These are phyloP conservation scores for Phialophora macrospora DNA, from an alignment of 2,329 filamentous ascomycete species.

Conservation along the genomic window DNA sequence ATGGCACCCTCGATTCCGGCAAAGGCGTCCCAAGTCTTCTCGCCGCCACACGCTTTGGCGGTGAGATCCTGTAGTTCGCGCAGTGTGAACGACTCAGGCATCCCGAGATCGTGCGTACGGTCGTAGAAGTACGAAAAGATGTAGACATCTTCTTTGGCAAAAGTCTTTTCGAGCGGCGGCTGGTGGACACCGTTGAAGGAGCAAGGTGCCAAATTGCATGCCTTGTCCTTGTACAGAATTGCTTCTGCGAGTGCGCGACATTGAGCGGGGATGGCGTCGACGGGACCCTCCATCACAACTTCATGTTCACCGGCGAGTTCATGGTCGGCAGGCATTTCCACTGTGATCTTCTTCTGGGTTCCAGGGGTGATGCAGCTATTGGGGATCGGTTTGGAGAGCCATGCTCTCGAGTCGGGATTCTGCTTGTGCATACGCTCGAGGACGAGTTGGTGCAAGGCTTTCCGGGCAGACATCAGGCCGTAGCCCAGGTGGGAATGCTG, in stretches of 20 bases:
- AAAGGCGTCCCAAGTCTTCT: slow-evolving; percentile 80
- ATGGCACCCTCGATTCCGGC: slow-evolving; percentile 75
- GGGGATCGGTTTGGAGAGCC: slow-evolving; percentile 71
- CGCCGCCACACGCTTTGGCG: slow-evolving; percentile 80
- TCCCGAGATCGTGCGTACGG: slow-evolving; percentile 88
- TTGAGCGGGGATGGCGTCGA: slow-evolving; percentile 75
- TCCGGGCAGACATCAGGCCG: slow-evolving; percentile 91
- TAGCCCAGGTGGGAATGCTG: slow-evolving; percentile 98
- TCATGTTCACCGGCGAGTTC: slow-evolving; percentile 67
- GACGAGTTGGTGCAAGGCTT: slow-evolving; percentile 78
- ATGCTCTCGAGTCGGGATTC: slow-evolving; percentile 65
- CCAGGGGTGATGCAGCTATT: slow-evolving; percentile 89
- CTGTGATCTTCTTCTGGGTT: slow-evolving; percentile 72
- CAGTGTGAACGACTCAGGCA: slow-evolving; percentile 97
- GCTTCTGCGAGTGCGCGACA: slow-evolving; percentile 90
- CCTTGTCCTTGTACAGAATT: slow-evolving; percentile 83
- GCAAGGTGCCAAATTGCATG: slow-evolving; percentile 85
- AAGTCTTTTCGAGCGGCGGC: slow-evolving; percentile 88
- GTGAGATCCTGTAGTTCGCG: slow-evolving; percentile 87
- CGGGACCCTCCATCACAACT: slow-evolving; percentile 87
- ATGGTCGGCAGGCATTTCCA: slow-evolving; percentile 71
- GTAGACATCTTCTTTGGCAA: slow-evolving; percentile 87
- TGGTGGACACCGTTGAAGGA: slow-evolving; percentile 98
- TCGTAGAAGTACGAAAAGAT: slow-evolving; percentile 99
- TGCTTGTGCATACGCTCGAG: slow-evolving; percentile 72